A percentile compares a stretch with the other conserved stretches of the same genome.
These are phyloP conservation scores for Acanthamoeba rhysodes DNA, from an alignment of 208 protist species.

Conservation along the genomic window DNA sequence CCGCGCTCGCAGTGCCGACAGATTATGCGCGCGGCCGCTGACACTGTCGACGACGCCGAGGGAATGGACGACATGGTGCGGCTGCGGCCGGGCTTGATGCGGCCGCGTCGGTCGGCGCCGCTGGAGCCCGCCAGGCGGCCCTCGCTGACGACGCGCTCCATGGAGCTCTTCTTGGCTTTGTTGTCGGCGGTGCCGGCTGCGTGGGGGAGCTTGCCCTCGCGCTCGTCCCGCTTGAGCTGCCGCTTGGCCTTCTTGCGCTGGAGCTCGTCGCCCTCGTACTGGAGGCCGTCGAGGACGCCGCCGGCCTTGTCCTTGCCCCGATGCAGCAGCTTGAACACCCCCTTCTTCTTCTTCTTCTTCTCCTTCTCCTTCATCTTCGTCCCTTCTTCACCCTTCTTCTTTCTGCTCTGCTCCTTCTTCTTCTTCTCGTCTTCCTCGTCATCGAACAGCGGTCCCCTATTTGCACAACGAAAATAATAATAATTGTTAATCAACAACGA, in stretches of 20 bases:
- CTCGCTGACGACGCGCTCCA: slow-evolving; percentile 1
- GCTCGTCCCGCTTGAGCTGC: not conserved
- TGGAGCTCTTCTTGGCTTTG: not conserved
- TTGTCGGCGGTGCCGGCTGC: no score
- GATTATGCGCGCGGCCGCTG: not conserved
- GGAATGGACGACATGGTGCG: not conserved
- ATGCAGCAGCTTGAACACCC: not conserved
- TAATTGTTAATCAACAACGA: no score
- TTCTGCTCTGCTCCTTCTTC: slow-evolving; percentile 22
- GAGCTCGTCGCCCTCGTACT: slow-evolving; percentile 38
- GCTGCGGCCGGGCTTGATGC: not conserved
- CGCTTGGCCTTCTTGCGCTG: slow-evolving; percentile 38
- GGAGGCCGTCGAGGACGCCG: not conserved
- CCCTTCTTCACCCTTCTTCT: not conserved
- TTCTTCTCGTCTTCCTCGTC: slow-evolving; percentile 30
- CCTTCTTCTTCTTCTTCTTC: slow-evolving; percentile 70
- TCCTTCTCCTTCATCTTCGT: slow-evolving; percentile 1
- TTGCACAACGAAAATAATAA: no score
- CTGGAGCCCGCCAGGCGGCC: not conserved
- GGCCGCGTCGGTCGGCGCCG: not conserved
- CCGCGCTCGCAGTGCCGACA: slow-evolving; percentile 16
- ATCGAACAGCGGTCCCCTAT: slow-evolving; percentile 14
- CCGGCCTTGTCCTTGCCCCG: slow-evolving; percentile 20
- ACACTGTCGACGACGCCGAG: no score
- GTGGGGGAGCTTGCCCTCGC: not conserved